A percentile compares a stretch with the other conserved stretches of the same genome.
These are phyloP conservation scores for Auricularia cornea DNA, from an alignment of 768 basidiomycete genomes.

Conservation along the genomic window DNA sequence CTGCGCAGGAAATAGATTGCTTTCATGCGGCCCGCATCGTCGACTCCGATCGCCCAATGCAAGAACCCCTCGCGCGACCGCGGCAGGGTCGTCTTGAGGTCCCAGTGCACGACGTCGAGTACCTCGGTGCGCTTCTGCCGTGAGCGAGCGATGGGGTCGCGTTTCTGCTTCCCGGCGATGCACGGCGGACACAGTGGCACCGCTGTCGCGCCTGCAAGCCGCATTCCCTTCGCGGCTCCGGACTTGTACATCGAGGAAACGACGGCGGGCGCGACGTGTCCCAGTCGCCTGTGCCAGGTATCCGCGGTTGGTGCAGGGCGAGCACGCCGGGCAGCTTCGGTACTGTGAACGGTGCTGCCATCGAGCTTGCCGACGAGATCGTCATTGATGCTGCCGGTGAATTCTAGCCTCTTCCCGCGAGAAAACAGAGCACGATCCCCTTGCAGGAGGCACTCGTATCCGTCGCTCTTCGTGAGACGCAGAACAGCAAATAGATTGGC, in stretches of 20 bases:
- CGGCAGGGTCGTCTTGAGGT: constrained; percentile 10
- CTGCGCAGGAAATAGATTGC: not conserved
- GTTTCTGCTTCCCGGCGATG: constrained; percentile 32
- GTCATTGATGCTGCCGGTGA: constrained; percentile 10
- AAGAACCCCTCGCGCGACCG: not conserved
- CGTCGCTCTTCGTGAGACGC: constrained; percentile 4
- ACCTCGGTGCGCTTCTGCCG: constrained; percentile 14
- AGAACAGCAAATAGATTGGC: constrained; percentile 15
- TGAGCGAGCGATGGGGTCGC: constrained; percentile 22
- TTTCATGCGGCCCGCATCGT: not conserved
- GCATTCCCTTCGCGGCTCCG: constrained; percentile 16
- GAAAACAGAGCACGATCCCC: not conserved
- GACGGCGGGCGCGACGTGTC: constrained; percentile 15
- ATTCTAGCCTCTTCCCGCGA: constrained; percentile 5
- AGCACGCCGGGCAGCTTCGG: constrained; percentile 1
- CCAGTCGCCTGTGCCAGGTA: constrained; percentile 20
- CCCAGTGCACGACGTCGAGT: constrained; percentile 10
- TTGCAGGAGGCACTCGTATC: not conserved
- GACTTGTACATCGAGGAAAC: constrained; percentile 11
- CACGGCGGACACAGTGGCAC: constrained; percentile 26
- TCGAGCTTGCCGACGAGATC: not conserved
- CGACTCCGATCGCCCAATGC: not conserved
- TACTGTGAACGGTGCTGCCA: not conserved
- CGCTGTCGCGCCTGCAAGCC: constrained; percentile 12
- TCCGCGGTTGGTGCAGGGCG: constrained; percentile 4